Conservation (phyloP, 2,329 filamentous ascomycete species). For the Apiospora malaysiana region DNA sequence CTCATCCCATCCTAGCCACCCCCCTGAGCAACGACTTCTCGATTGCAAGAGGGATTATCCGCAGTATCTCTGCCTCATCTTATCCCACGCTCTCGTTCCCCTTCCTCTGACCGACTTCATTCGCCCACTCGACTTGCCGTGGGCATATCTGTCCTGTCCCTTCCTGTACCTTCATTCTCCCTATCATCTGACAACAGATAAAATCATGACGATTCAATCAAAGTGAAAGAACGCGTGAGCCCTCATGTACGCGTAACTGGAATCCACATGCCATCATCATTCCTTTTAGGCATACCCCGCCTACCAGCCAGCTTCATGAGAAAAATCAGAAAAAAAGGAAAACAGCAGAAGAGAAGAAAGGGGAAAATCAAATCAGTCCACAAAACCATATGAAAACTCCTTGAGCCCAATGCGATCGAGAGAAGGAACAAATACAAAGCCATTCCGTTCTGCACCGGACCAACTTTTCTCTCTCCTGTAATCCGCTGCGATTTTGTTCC, state of each 20-base stretch:
- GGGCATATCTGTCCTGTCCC: not conserved
- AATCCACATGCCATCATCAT: slow-evolving; percentile 5
- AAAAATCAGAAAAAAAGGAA: not conserved
- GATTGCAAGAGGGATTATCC: not conserved
- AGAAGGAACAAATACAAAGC: slow-evolving; percentile 28
- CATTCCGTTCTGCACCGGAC: slow-evolving; percentile 28
- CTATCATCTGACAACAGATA: not conserved
- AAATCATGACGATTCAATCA: not conserved
- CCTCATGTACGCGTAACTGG: slow-evolving; percentile 6
- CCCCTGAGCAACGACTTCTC: not conserved
- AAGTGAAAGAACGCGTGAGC: not conserved
- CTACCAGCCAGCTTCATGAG: not conserved
- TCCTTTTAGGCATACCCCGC: not conserved
- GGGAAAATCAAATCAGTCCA: slow-evolving; percentile 28
- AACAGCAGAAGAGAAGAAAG: not conserved
- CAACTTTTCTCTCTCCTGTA: not conserved
- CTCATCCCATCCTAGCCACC: not conserved
- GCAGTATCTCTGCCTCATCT: not conserved
- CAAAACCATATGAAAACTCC: not conserved
- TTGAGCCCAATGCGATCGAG: slow-evolving; percentile 30
- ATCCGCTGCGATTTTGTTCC: not conserved
- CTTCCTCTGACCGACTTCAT: not conserved
- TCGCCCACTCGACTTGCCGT: not conserved
- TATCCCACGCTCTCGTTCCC: not conserved
- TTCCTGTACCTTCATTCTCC: not conserved